Evolutionary conservation across 2,329 filamentous ascomycete genomes (phyloP).

Genomic region (Ophiocordyceps sinensis): DNA sequence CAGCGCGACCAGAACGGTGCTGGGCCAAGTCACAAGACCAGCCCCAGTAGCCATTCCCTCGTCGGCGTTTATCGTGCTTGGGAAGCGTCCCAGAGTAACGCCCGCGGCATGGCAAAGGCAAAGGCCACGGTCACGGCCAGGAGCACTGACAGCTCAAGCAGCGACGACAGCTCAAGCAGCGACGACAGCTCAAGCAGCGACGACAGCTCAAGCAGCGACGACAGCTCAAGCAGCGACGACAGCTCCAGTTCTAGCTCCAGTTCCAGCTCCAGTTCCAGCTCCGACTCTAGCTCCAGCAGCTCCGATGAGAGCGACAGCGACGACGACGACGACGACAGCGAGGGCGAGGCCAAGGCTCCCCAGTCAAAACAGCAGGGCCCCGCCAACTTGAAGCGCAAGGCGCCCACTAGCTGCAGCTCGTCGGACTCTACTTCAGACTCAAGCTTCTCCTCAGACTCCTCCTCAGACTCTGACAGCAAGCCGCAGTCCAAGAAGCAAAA

Average conservation of each 20-base stretch:
- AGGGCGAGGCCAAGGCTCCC: conserved; percentile 11
- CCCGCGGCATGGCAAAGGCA: conserved; percentile 6
- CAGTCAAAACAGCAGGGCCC: conserved; percentile 5
- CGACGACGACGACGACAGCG: conserved; percentile 12
- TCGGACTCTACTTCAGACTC: conserved; percentile 7
- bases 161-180: neutral
- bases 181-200: conserved; percentile 7
- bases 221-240: neutral
- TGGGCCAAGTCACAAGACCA: conserved; percentile 24
- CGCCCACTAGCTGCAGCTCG: conserved; percentile 12
- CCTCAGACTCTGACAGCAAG: conserved; percentile 30
- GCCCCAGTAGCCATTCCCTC: conserved; percentile 22
- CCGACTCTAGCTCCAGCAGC: conserved; percentile 14
- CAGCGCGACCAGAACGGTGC: conserved; percentile 41
- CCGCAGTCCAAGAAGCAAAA: conserved; percentile 39
- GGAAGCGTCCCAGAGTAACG: conserved; percentile 19
- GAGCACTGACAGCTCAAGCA: neutral
- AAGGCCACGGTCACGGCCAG: conserved; percentile 9
- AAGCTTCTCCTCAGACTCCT: conserved; percentile 19
- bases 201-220: too few relatives aligned
- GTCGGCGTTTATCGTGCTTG: conserved; percentile 36
- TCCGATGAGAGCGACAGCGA: conserved; percentile 16
- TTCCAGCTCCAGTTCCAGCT: conserved; percentile 10
- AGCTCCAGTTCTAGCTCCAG: conserved; percentile 13
- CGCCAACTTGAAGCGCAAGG: conserved; percentile 26